A percentile compares a stretch with the other conserved stretches of the same genome.
Evolutionary conservation across 352 stramenopile species (phyloP).

Genomic region (Globisporangium acanthophoron): DNA sequence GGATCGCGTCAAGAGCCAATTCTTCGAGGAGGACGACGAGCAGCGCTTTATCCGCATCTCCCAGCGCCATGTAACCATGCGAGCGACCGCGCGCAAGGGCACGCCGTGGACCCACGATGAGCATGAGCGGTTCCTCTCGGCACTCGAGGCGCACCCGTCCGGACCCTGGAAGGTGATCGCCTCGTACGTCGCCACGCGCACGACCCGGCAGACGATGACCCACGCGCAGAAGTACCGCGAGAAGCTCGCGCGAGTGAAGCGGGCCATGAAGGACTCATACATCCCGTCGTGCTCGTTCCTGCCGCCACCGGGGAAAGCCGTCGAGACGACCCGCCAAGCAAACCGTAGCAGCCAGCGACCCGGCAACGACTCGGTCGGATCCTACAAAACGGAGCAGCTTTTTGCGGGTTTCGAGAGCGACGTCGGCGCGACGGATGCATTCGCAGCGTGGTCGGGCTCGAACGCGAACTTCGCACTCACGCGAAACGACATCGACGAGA

Average conservation of each 20-base stretch:
- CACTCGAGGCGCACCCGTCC: constrained; percentile 19
- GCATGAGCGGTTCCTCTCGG: constrained; percentile 19
- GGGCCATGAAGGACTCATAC: background rate
- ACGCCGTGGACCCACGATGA: constrained; percentile 11
- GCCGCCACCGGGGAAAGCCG: background rate
- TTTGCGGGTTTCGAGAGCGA: too few species aligned
- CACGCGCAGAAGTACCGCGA: constrained; percentile 11
- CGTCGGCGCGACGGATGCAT: too few species aligned
- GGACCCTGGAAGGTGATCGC: constrained; percentile 24
- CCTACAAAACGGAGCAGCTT: background rate
- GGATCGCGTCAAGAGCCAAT: background rate
- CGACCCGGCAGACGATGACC: constrained; percentile 65
- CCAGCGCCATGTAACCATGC: background rate
- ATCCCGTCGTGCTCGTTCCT: background rate
- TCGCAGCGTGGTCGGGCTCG: background rate
- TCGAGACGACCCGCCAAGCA: background rate
- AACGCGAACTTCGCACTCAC: background rate
- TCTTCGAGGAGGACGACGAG: background rate
- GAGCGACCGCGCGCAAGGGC: background rate
- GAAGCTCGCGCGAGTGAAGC: constrained; percentile 4
- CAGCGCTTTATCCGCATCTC: constrained; percentile 3
- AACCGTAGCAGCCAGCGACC: background rate
- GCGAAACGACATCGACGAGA: background rate
- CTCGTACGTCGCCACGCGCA: constrained; percentile 17
- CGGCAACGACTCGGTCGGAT: background rate